Evolutionary conservation across 129 eudicot genomes (phyloP), one percentile per base, ranked within the genome.

Genomic region (Helianthus tuberosus): DNA sequence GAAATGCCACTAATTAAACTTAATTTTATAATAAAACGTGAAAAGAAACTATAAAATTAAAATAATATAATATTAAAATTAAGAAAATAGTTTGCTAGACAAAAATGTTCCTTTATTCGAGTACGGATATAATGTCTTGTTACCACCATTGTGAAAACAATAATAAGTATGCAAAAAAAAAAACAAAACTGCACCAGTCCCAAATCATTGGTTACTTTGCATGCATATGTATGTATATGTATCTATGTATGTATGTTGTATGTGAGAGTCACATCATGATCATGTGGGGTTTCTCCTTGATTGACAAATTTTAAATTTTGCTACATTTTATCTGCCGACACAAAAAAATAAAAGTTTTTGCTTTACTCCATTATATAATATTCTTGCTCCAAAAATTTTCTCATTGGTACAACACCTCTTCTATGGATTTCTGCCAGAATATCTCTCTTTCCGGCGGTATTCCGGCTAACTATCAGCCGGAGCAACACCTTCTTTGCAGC

Each of bases 371-470:
- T 66, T 78, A 78, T 71, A 78, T 78, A 41, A 51, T 65, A 78
- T 71, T 71, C 72, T 63, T 63, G 48, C 75, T 23, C 49, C 66
- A 63, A 5, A 51, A 62, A 44, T 63, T 74, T 60, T 68, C 39
- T 59, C 47, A 43, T 64, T 52, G 48, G 35, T 47, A 16, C 14
- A 59, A 8, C 57, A 36, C 36, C 38, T 55, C 32, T 68, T 59
- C 57, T 68, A 85, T 85, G 89, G 86, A 75, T 46, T 67, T 82
- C 68, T 78, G 89, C 82, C 89, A 79, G 71, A 81, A 75, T 48
- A 57, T 79, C 11, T 20, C 86, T 47, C 52, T 78, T 27, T 66
- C 83, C 75, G 81, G 83, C 17, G 78, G 71, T 43, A 68, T 68
- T 41, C 80, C 80, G 69, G 68, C 83, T 67, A 76, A 41, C 50